Conservation (phyloP, 2,329 filamentous ascomycete genomes). For the Chalaropsis ovoidea region DNA sequence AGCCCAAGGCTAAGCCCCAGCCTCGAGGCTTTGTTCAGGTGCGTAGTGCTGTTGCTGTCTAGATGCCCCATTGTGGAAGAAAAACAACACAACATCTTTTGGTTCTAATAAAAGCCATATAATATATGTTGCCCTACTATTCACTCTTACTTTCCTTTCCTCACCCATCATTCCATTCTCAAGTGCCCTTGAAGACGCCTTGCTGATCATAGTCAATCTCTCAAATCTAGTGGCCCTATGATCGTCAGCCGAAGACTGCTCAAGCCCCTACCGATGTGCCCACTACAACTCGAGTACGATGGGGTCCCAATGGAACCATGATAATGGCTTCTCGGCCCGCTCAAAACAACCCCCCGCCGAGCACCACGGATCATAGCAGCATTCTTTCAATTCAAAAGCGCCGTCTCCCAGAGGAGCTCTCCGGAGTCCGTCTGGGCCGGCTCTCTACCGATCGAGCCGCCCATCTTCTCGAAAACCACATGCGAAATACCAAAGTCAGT, state of each 20-base stretch:
- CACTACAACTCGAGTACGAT: conserved; percentile 55
- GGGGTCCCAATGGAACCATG: conserved; percentile 64
- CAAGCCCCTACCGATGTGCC: conserved; percentile 20
- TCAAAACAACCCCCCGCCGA: conserved; percentile 19
- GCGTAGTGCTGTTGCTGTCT: conserved; percentile 46
- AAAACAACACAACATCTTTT: conserved; percentile 2
- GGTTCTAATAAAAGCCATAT: conserved; percentile 12
- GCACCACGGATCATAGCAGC: conserved; percentile 10
- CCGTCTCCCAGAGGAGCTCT: conserved; percentile 51
- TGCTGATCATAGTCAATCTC: conserved; percentile 31
- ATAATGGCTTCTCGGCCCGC: conserved; percentile 42
- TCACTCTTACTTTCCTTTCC: not conserved
- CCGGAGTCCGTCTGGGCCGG: conserved; percentile 55
- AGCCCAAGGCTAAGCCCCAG: conserved; percentile 44
- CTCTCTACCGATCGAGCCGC: conserved; percentile 50
- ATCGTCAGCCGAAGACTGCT: conserved; percentile 63
- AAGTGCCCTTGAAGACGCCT: not conserved
- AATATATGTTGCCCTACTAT: conserved; percentile 11
- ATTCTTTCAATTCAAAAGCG: conserved; percentile 42
- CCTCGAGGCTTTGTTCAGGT: conserved; percentile 72
- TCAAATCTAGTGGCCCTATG: conserved; percentile 68
- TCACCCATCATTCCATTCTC: not conserved
- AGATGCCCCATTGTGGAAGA: not conserved
- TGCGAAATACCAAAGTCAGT: conserved; percentile 45
- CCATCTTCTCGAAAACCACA: conserved; percentile 46